These are phyloP conservation scores for Xylaria arbuscula DNA, from an alignment of 2,329 filamentous ascomycete species.

Conservation along the genomic window DNA sequence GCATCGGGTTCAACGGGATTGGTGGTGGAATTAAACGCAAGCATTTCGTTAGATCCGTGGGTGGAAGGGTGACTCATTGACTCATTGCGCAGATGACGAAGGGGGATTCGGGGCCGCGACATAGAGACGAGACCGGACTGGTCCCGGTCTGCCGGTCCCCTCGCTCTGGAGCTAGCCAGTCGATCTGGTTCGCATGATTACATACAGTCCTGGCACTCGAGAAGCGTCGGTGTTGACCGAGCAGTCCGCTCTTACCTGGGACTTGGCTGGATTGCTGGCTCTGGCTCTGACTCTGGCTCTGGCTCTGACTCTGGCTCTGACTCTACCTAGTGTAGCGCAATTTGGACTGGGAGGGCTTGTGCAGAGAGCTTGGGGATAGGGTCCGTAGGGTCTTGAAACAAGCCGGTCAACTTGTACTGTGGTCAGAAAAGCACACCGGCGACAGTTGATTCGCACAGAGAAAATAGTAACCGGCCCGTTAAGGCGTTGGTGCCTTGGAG, in stretches of 20 bases:
- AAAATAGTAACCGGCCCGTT: slow-evolving; percentile 41
- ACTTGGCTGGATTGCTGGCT: slow-evolving; percentile 8
- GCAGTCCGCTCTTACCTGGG: background rate
- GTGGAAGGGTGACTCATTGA: slow-evolving; percentile 27
- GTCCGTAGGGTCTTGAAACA: slow-evolving; percentile 19
- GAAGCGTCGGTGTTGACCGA: slow-evolving; percentile 30
- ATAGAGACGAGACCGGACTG: slow-evolving; percentile 5
- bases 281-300: slow-evolving; percentile 26
- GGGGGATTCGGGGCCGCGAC: slow-evolving; percentile 24
- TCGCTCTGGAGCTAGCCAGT: slow-evolving; percentile 5
- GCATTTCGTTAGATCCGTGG: slow-evolving; percentile 1
- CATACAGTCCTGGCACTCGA: slow-evolving; percentile 11
- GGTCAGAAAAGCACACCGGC: slow-evolving; percentile 29
- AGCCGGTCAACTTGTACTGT: slow-evolving; percentile 26
- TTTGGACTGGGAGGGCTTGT: slow-evolving; percentile 5
- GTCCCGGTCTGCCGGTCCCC: slow-evolving; percentile 16
- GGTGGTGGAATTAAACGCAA: background rate
- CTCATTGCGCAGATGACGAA: slow-evolving; percentile 20
- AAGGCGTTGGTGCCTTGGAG: slow-evolving; percentile 24
- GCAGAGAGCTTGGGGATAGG: background rate
- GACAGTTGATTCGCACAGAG: slow-evolving; percentile 23
- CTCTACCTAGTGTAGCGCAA: background rate
- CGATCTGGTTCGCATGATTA: background rate
- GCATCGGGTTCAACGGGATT: slow-evolving; percentile 27
- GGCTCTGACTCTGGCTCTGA: slow-evolving; percentile 23